phyloP scores from a whole-genome alignment of 345 rosid species.

The Citrus glauca region DNA sequence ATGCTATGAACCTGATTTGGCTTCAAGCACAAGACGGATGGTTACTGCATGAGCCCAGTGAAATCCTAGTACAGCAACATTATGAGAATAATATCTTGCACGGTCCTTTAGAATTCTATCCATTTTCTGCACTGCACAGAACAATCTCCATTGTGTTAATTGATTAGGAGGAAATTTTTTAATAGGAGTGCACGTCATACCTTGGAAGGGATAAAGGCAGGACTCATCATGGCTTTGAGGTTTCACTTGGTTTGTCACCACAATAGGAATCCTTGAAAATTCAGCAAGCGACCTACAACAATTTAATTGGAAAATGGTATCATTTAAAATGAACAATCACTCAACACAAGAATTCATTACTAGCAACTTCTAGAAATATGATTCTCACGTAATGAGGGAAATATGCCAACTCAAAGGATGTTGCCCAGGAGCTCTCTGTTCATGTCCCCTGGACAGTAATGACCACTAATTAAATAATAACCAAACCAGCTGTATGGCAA shows the following conservation, averaged over 20 bases:
- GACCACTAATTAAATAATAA: slow-evolving; percentile 6
- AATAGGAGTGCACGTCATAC: slow-evolving; percentile 30
- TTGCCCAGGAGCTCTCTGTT: slow-evolving; percentile 42
- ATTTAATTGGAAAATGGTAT: slow-evolving; percentile 6
- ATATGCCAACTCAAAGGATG: slow-evolving; percentile 79
- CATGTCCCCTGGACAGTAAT: slow-evolving; percentile 49
- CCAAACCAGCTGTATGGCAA: not conserved
- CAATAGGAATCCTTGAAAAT: slow-evolving; percentile 68
- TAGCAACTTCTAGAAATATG: slow-evolving; percentile 3
- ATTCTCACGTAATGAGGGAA: slow-evolving; percentile 69
- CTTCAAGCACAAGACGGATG: slow-evolving; percentile 65
- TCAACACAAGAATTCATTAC: not conserved
- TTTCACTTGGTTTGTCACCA: slow-evolving; percentile 91
- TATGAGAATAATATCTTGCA: slow-evolving; percentile 53
- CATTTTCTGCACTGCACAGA: slow-evolving; percentile 37
- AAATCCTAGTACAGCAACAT: slow-evolving; percentile 76
- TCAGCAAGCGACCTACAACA: slow-evolving; percentile 73
- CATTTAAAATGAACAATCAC: slow-evolving; percentile 3
- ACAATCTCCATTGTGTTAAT: not conserved
- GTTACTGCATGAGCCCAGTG: slow-evolving; percentile 93
- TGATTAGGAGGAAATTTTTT: slow-evolving; percentile 8
- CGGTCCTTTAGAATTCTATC: slow-evolving; percentile 27
- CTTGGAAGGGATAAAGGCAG: slow-evolving; percentile 63
- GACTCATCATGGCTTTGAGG: slow-evolving; percentile 52
- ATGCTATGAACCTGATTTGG: slow-evolving; percentile 50